Percentiles rank a stretch among this genome's conserved stretches.
Conservation (phyloP, 164 flowering plant species). For the Pachysandra terminalis region DNA sequence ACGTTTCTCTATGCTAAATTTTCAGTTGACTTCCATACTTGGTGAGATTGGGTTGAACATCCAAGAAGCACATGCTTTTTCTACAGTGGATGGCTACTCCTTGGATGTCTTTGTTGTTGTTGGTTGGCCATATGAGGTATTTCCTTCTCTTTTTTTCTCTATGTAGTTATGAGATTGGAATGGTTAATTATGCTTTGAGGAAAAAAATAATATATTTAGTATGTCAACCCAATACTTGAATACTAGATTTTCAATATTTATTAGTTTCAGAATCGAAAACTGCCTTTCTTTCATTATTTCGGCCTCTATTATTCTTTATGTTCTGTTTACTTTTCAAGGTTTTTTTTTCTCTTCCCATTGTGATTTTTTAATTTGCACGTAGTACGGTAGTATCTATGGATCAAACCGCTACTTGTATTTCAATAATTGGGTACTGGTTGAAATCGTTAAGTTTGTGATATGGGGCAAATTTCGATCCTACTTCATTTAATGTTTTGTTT, state of each 20-base stretch:
- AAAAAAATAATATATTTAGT: too few relatives aligned
- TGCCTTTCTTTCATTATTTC: too few relatives aligned
- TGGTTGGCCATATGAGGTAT: constrained; percentile 89
- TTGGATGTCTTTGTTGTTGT: constrained; percentile 96
- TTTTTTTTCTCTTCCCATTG: too few relatives aligned
- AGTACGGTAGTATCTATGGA: not conserved
- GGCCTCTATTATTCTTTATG: too few relatives aligned
- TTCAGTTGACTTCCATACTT: constrained; percentile 80
- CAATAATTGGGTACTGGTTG: not conserved
- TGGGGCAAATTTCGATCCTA: not conserved
- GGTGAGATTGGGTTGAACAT: constrained; percentile 89
- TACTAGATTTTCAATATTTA: too few relatives aligned
- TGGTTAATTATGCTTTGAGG: too few relatives aligned
- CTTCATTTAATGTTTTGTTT: not conserved
- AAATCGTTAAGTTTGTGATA: not conserved
- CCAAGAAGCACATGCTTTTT: constrained; percentile 98
- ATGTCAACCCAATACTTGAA: too few relatives aligned
- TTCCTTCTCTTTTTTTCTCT: not conserved
- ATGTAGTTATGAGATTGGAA: not conserved
- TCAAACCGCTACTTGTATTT: not conserved
- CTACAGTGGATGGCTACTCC: constrained; percentile 91
- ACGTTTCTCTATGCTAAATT: constrained; percentile 8
- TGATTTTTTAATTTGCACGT: too few relatives aligned
- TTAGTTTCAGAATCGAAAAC: too few relatives aligned
- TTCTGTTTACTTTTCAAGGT: too few relatives aligned